Conservation (phyloP, 257 asterid species). For the Primulina eburnea region DNA sequence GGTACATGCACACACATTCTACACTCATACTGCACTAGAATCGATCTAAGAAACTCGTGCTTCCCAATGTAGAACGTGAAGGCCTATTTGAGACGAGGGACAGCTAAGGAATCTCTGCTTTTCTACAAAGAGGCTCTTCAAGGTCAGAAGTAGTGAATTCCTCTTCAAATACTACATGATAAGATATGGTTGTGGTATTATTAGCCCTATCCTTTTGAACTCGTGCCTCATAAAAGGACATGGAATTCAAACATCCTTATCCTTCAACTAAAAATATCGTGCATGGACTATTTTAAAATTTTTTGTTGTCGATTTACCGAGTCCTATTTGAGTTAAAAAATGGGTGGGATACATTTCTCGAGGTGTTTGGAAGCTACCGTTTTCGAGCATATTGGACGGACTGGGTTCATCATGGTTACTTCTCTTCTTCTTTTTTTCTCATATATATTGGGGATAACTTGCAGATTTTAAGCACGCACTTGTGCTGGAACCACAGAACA, state of each 20-base stretch:
- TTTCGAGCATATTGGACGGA: background rate
- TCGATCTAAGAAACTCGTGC: conserved; percentile 15
- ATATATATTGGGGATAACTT: conserved; percentile 2
- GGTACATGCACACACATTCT: background rate
- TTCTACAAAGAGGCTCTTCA: conserved; percentile 75
- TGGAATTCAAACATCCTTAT: background rate
- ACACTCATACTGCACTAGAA: background rate
- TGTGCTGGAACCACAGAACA: conserved; percentile 92
- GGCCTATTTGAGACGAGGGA: conserved; percentile 80
- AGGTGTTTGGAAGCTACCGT: background rate
- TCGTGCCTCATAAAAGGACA: background rate
- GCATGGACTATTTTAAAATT: background rate
- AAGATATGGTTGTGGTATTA: conserved; percentile 1
- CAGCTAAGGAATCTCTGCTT: conserved; percentile 69
- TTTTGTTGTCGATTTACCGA: background rate
- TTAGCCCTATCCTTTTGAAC: background rate
- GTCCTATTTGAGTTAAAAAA: background rate
- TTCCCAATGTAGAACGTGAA: conserved; percentile 59
- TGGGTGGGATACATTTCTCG: background rate
- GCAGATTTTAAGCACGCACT: conserved; percentile 95
- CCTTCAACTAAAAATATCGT: background rate
- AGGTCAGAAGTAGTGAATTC: conserved; percentile 42
- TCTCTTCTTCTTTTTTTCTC: background rate
- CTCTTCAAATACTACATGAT: conserved; percentile 13
- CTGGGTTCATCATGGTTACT: background rate